These are phyloP conservation scores for Calycina herbarum DNA, from an alignment of 2,329 filamentous ascomycete genomes.

Conservation along the genomic window DNA sequence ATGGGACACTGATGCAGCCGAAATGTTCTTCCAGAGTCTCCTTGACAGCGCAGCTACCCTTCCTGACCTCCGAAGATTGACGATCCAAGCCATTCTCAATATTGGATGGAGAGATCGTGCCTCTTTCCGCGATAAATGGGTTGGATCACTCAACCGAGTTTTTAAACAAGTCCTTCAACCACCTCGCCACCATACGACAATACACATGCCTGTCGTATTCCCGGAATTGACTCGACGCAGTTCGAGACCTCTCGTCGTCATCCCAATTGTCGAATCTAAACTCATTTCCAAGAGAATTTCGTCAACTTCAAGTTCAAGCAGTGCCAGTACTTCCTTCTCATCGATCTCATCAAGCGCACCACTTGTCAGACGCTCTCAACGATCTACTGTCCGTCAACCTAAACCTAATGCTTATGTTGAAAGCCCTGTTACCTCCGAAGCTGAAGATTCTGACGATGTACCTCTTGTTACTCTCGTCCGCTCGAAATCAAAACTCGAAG, in stretches of 20 bases:
- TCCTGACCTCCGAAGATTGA: constrained; percentile 65
- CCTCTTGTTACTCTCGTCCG: background rate
- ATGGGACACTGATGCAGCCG: constrained; percentile 68
- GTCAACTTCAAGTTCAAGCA: background rate
- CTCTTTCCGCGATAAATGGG: constrained; percentile 77
- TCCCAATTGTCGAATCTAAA: constrained; percentile 5
- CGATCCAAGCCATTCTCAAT: constrained; percentile 74
- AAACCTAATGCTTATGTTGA: constrained; percentile 31
- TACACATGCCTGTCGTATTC: background rate
- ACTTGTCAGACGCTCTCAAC: constrained; percentile 23
- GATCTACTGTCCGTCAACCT: constrained; percentile 21
- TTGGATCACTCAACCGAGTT: constrained; percentile 64
- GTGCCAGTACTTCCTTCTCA: background rate
- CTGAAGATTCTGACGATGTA: constrained; percentile 12
- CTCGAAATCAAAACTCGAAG: background rate
- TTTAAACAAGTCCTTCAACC: constrained; percentile 55
- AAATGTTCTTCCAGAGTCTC: constrained; percentile 77
- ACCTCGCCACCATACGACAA: constrained; percentile 20
- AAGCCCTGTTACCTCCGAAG: constrained; percentile 28
- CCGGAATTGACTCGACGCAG: background rate
- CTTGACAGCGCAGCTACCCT: constrained; percentile 68
- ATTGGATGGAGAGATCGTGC: constrained; percentile 80
- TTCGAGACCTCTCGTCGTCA: background rate
- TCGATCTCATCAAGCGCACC: background rate
- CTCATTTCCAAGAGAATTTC: background rate